Evolutionary conservation across 495 filamentous ascomycete genomes (phyloP), one percentile per base, ranked within the genome.

Genomic region (Annulohypoxylon bovei): DNA sequence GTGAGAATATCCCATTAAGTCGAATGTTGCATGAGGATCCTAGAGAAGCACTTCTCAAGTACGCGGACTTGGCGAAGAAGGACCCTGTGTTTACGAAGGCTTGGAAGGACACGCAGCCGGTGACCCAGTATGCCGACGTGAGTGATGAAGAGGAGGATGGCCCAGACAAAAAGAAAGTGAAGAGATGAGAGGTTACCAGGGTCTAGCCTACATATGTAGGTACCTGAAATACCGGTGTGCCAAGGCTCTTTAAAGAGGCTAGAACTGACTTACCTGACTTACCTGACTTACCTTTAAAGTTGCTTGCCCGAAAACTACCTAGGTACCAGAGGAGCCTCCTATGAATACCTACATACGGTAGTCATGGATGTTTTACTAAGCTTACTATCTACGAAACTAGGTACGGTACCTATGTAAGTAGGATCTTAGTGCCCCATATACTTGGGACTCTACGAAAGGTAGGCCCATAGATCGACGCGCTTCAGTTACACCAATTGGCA

Each of bases 1-100:
- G 89, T 44, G 88, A 95, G 71, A 90, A 89, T 68, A 96, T 97
- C 46, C 93, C 95, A 16, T 84, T 98, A 32, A 95, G 92, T 70
- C 89, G 86, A n/a, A 96, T 98, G 94, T 87, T 95, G 22, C 95
- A 99, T 80, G 95, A 99, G 78, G 95, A 99, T 83, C 95, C 95
- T 6, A 84, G 95, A 62, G 95, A 97, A 81, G 95, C 95, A 30
- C 81, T 99, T 67, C 78, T 98, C 69, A 97, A 95, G 80, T 99
- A 98, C 84, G 95, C 94, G 14, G 93, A 97, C 16, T 90, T 95
- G 75, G 95, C 94, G 4, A 88, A 97, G 80, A 95, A 94, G 75
- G 93, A 98, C 75, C 94, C 93, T 3, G 85, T 96, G 67, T 99
- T 98, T 76, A 99, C 95, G 23, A 90, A 89, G 67, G 95, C 94